phyloP scores from a whole-genome alignment of 257 asterid species.

The Avicennia marina region DNA sequence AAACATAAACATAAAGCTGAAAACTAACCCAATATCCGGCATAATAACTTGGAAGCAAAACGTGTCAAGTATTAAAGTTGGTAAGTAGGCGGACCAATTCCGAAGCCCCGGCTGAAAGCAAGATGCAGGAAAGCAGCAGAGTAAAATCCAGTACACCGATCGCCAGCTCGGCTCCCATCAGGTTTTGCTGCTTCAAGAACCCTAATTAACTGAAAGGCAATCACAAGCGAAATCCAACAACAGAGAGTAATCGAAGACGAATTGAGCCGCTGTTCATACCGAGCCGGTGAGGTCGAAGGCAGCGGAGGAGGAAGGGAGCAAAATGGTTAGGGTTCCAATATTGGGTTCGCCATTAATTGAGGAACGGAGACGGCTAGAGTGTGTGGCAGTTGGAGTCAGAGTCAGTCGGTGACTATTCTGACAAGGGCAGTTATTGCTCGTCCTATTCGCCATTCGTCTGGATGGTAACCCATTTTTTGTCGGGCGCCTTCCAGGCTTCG shows the following conservation, averaged over 20 bases:
- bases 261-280: slow-evolving; percentile 11
- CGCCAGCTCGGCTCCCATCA: slow-evolving; percentile 24
- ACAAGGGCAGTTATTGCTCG: slow-evolving; percentile 25
- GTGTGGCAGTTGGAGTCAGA: slow-evolving; percentile 6
- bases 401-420: slow-evolving; percentile 25
- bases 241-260: not conserved
- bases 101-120: slow-evolving; percentile 34
- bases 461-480: not conserved
- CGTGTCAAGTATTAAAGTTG: not conserved
- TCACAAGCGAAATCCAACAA: slow-evolving; percentile 10
- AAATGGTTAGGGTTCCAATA: slow-evolving; percentile 11
- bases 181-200: slow-evolving; percentile 8
- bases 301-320: not conserved
- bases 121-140: slow-evolving; percentile 28
- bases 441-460: too few relatives aligned
- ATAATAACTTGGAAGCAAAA: not conserved
- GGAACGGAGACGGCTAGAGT: not conserved
- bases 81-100: slow-evolving; percentile 31
- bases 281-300: slow-evolving; percentile 10
- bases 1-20: not conserved
- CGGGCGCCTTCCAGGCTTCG: too few relatives aligned
- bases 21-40: not conserved
- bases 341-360: slow-evolving; percentile 12
- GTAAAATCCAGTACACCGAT: slow-evolving; percentile 15
- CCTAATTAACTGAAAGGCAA: slow-evolving; percentile 11